Evolutionary conservation across 768 basidiomycete species (phyloP).

Genomic region (Lentinula edodes): DNA sequence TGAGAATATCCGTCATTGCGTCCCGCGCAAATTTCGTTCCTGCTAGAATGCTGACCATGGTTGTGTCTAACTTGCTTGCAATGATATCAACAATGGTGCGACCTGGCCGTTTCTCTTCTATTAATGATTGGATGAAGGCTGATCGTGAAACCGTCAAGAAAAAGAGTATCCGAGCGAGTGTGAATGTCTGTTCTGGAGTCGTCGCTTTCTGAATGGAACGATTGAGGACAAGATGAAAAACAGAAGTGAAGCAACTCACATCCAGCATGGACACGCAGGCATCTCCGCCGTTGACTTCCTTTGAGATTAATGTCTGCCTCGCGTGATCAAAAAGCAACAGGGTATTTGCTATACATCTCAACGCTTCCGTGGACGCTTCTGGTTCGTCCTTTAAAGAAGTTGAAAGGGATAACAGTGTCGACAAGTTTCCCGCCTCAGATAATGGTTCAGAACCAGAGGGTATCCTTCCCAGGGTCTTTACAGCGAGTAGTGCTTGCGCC

Average conservation of each 20-base stretch:
- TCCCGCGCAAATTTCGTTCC: conserved; percentile 56
- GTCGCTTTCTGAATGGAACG: conserved; percentile 47
- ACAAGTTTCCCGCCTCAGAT: conserved; percentile 48
- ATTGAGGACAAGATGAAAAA: neutral
- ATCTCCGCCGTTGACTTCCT: conserved; percentile 61
- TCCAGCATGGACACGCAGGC: conserved; percentile 52
- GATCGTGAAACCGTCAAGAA: conserved; percentile 55
- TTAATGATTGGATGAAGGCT: conserved; percentile 49
- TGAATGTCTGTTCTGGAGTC: conserved; percentile 60
- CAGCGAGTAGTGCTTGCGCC: conserved; percentile 56
- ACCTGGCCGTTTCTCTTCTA: conserved; percentile 58
- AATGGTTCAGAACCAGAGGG: conserved; percentile 63
- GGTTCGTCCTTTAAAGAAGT: conserved; percentile 48
- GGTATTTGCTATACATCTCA: conserved; percentile 76
- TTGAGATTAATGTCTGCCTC: conserved; percentile 48
- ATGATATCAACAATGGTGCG: conserved; percentile 61
- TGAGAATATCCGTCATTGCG: conserved; percentile 79
- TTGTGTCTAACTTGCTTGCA: conserved; percentile 51
- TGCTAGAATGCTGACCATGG: conserved; percentile 42
- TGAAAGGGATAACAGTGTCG: conserved; percentile 47
- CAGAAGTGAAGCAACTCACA: conserved; percentile 28
- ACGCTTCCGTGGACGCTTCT: conserved; percentile 62
- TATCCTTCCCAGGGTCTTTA: conserved; percentile 73
- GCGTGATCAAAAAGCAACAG: conserved; percentile 63
- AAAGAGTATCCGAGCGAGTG: conserved; percentile 73